phyloP scores from a whole-genome alignment of 805 yeast genomes.

The Cyberlindnera sargentensis region DNA sequence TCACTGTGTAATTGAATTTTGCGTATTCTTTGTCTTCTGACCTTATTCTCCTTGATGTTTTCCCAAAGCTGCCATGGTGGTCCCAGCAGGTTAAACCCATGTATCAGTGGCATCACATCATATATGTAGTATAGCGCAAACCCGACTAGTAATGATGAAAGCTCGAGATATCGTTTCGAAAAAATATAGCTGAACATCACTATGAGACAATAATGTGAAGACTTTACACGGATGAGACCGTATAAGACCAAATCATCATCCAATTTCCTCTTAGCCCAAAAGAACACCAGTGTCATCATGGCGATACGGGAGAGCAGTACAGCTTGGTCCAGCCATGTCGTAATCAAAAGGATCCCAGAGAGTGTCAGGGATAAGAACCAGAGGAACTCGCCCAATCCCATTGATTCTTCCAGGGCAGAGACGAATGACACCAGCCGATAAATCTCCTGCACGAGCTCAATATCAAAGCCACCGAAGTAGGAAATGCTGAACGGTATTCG shows the following conservation, averaged over 20 bases:
- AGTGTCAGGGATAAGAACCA: slow-evolving; percentile 14
- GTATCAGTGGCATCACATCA: slow-evolving; percentile 13
- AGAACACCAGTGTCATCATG: slow-evolving; percentile 10
- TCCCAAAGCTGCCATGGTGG: slow-evolving; percentile 16
- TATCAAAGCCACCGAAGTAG: slow-evolving; percentile 13
- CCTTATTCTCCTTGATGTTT: not conserved
- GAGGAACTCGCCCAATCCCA: slow-evolving; percentile 6
- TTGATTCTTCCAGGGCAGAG: slow-evolving; percentile 11
- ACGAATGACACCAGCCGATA: slow-evolving; percentile 7
- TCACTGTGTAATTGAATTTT: too few relatives aligned
- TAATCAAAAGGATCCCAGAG: not conserved
- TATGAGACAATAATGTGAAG: slow-evolving; percentile 12
- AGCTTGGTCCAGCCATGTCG: slow-evolving; percentile 4
- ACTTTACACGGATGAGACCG: slow-evolving; percentile 11
- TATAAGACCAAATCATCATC: slow-evolving; percentile 5
- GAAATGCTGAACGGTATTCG: slow-evolving; percentile 15
- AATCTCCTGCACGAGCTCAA: slow-evolving; percentile 6
- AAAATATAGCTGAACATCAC: slow-evolving; percentile 1
- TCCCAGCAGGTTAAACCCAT: slow-evolving; percentile 16
- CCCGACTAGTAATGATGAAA: slow-evolving; percentile 13
- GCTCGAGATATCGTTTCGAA: not conserved
- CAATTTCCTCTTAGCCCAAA: slow-evolving; percentile 18
- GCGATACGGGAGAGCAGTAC: slow-evolving; percentile 6
- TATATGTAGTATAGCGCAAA: slow-evolving; percentile 17
- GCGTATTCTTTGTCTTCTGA: not conserved